phyloP scores from a whole-genome alignment of 108 stramenopile genomes.

The Nitzschia putrida region DNA sequence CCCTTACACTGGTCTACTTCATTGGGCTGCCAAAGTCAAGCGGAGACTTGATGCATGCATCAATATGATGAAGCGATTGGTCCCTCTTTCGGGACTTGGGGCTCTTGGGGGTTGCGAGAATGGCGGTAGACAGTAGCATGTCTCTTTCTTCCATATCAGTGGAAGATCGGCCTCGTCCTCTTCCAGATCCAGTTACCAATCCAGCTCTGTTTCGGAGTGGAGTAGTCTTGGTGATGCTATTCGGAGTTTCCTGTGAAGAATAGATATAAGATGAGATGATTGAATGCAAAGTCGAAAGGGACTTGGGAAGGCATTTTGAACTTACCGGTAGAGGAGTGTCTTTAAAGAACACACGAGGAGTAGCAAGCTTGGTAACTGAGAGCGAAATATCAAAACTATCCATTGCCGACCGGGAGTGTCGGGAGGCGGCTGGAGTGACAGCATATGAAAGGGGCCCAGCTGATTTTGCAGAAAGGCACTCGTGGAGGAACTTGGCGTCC shows the following conservation, averaged over 20 bases:
- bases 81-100: conserved; percentile 29
- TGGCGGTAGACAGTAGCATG: conserved; percentile 36
- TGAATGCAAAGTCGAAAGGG: not conserved
- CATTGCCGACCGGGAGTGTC: not conserved
- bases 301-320: not conserved
- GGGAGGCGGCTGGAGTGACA: conserved; percentile 18
- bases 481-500: conserved; percentile 36
- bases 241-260: conserved; percentile 26
- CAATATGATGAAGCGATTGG: conserved; percentile 46
- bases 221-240: conserved; percentile 5
- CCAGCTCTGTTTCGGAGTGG: conserved; percentile 16
- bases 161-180: conserved; percentile 9
- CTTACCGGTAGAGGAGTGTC: conserved; percentile 11
- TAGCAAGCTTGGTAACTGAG: conserved; percentile 7
- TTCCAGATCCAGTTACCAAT: conserved; percentile 37
- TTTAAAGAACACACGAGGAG: conserved; percentile 43
- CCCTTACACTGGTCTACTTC: not conserved
- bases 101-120: conserved; percentile 40
- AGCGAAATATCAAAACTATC: not conserved
- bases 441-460: conserved; percentile 11
- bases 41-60: conserved; percentile 44
- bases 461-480: conserved; percentile 14
- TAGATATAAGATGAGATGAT: not conserved
- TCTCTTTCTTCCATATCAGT: conserved; percentile 25
- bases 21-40: conserved; percentile 41